A percentile compares a stretch with the other conserved stretches of the same genome.
These are phyloP conservation scores for Penicillium sp. DNA, from an alignment of 2,329 filamentous ascomycete species.

Conservation along the genomic window DNA sequence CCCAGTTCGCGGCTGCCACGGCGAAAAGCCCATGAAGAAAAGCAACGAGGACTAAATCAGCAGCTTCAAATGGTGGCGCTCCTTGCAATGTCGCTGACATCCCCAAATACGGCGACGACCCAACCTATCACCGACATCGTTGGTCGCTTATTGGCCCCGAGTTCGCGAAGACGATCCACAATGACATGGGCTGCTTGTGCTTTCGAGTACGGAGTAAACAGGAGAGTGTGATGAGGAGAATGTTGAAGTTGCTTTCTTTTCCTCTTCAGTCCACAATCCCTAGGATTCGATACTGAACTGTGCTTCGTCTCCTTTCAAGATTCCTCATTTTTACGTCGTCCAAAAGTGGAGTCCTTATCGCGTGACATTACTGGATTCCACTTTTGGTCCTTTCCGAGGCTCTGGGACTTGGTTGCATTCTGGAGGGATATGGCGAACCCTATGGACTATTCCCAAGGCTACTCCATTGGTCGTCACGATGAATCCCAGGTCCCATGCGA, in stretches of 20 bases:
- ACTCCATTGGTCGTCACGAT: conserved; percentile 7
- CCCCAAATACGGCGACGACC: not conserved
- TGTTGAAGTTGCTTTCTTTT: not conserved
- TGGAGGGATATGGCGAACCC: conserved; percentile 12
- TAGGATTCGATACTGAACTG: not conserved
- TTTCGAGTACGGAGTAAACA: conserved; percentile 3
- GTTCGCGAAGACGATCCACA: conserved; percentile 9
- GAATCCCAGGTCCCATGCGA: conserved; percentile 11
- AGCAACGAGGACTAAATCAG: not conserved
- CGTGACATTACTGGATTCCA: conserved; percentile 11
- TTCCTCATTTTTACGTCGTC: not conserved
- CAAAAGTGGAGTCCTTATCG: conserved; percentile 8
- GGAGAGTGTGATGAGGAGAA: conserved; percentile 1
- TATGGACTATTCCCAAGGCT: conserved; percentile 14
- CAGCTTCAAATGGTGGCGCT: not conserved
- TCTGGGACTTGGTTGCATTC: conserved; percentile 22
- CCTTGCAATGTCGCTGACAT: not conserved
- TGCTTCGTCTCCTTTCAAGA: not conserved
- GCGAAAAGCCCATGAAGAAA: not conserved
- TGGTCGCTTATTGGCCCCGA: conserved; percentile 6
- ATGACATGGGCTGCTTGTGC: conserved; percentile 13
- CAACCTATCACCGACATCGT: not conserved
- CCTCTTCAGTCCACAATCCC: not conserved
- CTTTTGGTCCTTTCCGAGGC: conserved; percentile 18
- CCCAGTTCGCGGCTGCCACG: not conserved